These are phyloP conservation scores for Podospora anserina DNA, from an alignment of 495 filamentous ascomycete genomes.

Conservation along the genomic window DNA sequence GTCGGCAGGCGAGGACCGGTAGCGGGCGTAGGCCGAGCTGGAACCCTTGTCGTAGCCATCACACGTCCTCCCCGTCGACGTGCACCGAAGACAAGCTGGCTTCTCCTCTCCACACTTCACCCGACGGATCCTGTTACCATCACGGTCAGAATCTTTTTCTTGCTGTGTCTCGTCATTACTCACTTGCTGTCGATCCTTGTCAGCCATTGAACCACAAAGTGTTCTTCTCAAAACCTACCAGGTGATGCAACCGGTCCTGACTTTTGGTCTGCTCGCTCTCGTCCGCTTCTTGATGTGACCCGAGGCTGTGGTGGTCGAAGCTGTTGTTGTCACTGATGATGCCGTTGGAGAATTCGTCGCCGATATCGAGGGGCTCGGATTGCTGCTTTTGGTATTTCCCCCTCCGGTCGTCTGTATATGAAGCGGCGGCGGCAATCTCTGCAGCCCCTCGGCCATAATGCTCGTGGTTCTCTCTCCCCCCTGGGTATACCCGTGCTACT, in stretches of 20 bases:
- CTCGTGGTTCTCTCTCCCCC: background rate
- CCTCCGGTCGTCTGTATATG: background rate
- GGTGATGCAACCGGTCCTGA: constrained; percentile 34
- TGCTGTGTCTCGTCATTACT: constrained; percentile 6
- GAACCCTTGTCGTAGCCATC: constrained; percentile 38
- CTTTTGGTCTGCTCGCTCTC: constrained; percentile 35
- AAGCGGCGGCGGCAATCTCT: background rate
- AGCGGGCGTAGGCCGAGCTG: constrained; percentile 21
- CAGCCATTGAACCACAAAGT: background rate
- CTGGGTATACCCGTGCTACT: too few relatives aligned
- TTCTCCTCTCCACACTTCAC: constrained; percentile 45
- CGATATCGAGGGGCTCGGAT: background rate
- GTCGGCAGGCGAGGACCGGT: constrained; percentile 8
- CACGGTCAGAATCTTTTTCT: background rate
- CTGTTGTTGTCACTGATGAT: background rate
- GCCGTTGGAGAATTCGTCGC: background rate
- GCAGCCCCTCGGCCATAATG: background rate
- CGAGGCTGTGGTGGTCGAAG: constrained; percentile 7
- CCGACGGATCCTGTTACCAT: constrained; percentile 25
- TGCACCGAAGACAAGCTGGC: constrained; percentile 41
- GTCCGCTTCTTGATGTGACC: constrained; percentile 27
- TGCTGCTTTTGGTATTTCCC: background rate
- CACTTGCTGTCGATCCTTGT: constrained; percentile 22
- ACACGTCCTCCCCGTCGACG: constrained; percentile 42
- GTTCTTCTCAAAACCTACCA: constrained; percentile 21